Percentiles rank a stretch among this genome's conserved stretches.
phyloP scores from a whole-genome alignment of 176 grass and related monocot species.

The barley (Hordeum vulgare) region MorexV3_pseudomolecules_assembly NC_058521.1:549938996-549939495 shows the following conservation, averaged over 20 bases:
- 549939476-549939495: not conserved
- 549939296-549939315: not conserved
- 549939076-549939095: conserved; percentile 12
- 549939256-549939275: not conserved
- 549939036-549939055: not conserved
- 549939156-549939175: conserved; percentile 35
- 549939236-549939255: not conserved
- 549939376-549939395: not conserved
- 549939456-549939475: conserved; percentile 7
- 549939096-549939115: conserved; percentile 70
- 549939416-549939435: not conserved
- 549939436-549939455: conserved; percentile 14
- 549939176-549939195: conserved; percentile 68
- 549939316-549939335: not conserved
- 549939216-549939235: not conserved
- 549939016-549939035: not conserved
- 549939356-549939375: conserved; percentile 10
- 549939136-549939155: conserved; percentile 36
- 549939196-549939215: conserved; percentile 62
- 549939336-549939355: conserved; percentile 42
- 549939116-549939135: conserved; percentile 58
- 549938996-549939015: conserved; percentile 8
- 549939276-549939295: conserved; percentile 48
- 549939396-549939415: conserved; percentile 8
- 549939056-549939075: too few species aligned